Conservation (phyloP, 192 early-diverging fungal species). For the Tieghemiomyces parasiticus region DNA sequence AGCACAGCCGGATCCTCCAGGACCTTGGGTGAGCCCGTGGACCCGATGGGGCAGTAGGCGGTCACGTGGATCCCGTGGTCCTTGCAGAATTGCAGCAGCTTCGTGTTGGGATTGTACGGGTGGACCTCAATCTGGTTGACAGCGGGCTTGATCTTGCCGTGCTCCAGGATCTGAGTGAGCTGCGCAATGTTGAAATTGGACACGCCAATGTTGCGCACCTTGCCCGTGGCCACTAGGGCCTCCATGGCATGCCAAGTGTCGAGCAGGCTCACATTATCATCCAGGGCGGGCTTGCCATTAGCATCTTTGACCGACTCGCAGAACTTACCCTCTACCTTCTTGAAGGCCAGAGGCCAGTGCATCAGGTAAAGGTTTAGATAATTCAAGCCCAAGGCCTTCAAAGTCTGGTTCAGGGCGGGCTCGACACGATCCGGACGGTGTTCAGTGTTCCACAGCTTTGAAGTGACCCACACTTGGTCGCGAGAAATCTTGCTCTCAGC, state of each 20-base stretch:
- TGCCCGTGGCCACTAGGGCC: slow-evolving; percentile 46
- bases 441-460: slow-evolving; percentile 55
- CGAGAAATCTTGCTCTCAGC: slow-evolving; percentile 42
- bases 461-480: slow-evolving; percentile 61
- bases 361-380: slow-evolving; percentile 77
- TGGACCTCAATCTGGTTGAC: slow-evolving; percentile 82
- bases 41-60: slow-evolving; percentile 74
- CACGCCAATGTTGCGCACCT: slow-evolving; percentile 69
- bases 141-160: slow-evolving; percentile 55
- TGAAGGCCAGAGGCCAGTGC: slow-evolving; percentile 68
- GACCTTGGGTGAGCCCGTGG: slow-evolving; percentile 14
- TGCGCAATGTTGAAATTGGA: slow-evolving; percentile 57
- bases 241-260: slow-evolving; percentile 79
- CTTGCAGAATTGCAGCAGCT: slow-evolving; percentile 58
- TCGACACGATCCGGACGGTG: slow-evolving; percentile 47
- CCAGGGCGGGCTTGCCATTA: slow-evolving; percentile 19
- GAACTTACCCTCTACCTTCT: slow-evolving; percentile 7
- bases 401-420: slow-evolving; percentile 40
- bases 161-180: slow-evolving; percentile 46
- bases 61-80: slow-evolving; percentile 54
- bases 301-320: slow-evolving; percentile 14
- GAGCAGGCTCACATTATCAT: slow-evolving; percentile 38
- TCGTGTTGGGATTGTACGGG: slow-evolving; percentile 41
- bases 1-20: slow-evolving; percentile 32
- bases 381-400: slow-evolving; percentile 47